These are phyloP conservation scores for Collybiopsis confluens DNA, from an alignment of 768 basidiomycete genomes.

Conservation along the genomic window DNA sequence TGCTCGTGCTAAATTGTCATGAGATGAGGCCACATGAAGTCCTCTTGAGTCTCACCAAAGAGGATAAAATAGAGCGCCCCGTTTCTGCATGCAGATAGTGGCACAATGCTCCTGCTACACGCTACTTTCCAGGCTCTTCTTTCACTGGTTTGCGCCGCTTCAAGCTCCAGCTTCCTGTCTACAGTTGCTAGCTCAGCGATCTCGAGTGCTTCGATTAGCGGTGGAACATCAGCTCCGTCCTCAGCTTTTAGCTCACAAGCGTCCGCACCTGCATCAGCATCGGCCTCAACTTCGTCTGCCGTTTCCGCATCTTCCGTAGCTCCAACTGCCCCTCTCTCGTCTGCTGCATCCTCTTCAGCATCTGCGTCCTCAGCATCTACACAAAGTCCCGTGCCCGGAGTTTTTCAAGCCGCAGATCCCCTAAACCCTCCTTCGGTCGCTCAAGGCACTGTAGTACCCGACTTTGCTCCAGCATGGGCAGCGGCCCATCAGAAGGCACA, in stretches of 20 bases:
- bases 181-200: background rate
- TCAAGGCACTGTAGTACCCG: conserved; percentile 31
- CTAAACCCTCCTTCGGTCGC: conserved; percentile 50
- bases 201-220: no score
- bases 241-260: background rate
- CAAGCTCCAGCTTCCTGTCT: background rate
- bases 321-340: background rate
- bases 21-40: background rate
- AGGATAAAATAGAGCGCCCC: background rate
- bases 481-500: conserved; percentile 56
- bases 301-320: background rate
- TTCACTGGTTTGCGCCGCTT: background rate
- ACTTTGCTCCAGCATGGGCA: conserved; percentile 52
- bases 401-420: conserved; percentile 54
- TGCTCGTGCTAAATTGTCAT: background rate
- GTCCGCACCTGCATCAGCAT: background rate
- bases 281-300: background rate
- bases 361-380: conserved; percentile 57
- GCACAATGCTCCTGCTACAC: background rate
- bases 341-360: conserved; percentile 28
- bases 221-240: background rate
- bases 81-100: background rate
- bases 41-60: background rate
- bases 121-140: background rate
- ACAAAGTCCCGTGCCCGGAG: conserved; percentile 44